A percentile compares a stretch with the other conserved stretches of the same genome.
Conservation (phyloP, 352 stramenopile species). For the Phytopythium litorale region DNA sequence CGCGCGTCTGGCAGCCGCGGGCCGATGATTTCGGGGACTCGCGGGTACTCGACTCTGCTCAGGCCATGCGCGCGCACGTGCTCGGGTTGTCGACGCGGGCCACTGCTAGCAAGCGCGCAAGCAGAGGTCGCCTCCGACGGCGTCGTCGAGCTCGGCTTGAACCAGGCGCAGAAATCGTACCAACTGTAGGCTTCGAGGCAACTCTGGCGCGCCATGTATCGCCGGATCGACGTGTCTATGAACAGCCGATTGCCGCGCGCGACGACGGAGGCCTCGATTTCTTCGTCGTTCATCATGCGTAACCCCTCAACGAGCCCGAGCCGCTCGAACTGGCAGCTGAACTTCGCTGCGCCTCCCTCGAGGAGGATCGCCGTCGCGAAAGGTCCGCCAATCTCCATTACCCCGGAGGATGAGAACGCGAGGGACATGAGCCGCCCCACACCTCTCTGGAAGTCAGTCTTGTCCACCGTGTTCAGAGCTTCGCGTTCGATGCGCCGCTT, state of each 20-base stretch:
- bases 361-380: conserved; percentile 15
- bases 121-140: background rate
- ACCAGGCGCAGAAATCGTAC: conserved; percentile 22
- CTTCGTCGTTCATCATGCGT: conserved; percentile 11
- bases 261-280: conserved; percentile 15
- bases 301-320: conserved; percentile 15
- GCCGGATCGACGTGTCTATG: conserved; percentile 13
- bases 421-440: conserved; percentile 16
- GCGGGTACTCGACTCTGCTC: conserved; percentile 7
- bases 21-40: conserved; percentile 19
- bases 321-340: conserved; percentile 19
- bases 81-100: background rate
- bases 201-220: conserved; percentile 7
- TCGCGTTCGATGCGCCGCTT: conserved; percentile 14
- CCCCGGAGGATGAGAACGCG: conserved; percentile 13
- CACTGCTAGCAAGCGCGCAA: background rate
- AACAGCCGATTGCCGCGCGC: conserved; percentile 3
- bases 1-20: conserved; percentile 14
- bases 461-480: background rate
- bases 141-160: background rate
- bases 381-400: conserved; percentile 23
- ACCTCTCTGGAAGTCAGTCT: conserved; percentile 8
- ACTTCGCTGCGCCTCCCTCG: conserved; percentile 11
- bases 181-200: conserved; percentile 15
- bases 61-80: conserved; percentile 10